Evolutionary conservation across 805 yeast species (phyloP).

Genomic region (Saccharomycopsis fibuligera): DNA sequence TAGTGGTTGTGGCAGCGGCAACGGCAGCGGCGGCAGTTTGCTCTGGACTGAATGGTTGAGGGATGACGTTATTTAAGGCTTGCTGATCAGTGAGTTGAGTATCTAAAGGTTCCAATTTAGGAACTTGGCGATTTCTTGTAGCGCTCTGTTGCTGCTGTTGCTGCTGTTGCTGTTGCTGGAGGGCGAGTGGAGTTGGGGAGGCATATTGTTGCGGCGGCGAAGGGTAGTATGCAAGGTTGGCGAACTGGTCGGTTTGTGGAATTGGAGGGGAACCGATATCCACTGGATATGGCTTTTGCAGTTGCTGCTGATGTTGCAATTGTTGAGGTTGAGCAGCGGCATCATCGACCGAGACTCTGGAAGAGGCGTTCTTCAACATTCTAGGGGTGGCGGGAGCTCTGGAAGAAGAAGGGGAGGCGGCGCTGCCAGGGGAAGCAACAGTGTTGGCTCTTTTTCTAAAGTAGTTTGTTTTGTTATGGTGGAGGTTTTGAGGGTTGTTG

Average conservation of each 20-base stretch:
- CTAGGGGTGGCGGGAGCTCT: conserved; percentile 62
- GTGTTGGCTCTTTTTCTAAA: conserved; percentile 14
- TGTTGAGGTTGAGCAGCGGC: conserved; percentile 3
- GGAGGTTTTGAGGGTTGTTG: background rate
- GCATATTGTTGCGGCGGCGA: conserved; percentile 14
- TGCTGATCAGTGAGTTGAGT: background rate
- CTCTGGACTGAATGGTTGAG: background rate
- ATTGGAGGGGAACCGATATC: conserved; percentile 18
- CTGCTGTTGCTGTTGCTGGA: conserved; percentile 1
- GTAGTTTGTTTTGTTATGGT: background rate
- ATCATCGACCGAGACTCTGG: conserved; percentile 27
- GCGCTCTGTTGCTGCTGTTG: too few species aligned
- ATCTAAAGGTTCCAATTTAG: conserved; percentile 6
- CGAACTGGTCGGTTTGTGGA: conserved; percentile 18
- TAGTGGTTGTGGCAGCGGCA: too few species aligned
- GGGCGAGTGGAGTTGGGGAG: background rate
- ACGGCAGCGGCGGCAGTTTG: too few species aligned
- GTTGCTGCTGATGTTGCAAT: background rate
- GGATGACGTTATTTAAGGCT: background rate
- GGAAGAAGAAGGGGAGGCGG: conserved; percentile 17
- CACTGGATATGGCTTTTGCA: conserved; percentile 25
- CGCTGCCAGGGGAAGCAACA: conserved; percentile 9
- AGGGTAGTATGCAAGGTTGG: conserved; percentile 15
- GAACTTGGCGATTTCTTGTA: background rate
- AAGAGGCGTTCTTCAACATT: conserved; percentile 54